phyloP scores from a whole-genome alignment of 2,329 filamentous ascomycete species.

The Venturia nashicola region DNA sequence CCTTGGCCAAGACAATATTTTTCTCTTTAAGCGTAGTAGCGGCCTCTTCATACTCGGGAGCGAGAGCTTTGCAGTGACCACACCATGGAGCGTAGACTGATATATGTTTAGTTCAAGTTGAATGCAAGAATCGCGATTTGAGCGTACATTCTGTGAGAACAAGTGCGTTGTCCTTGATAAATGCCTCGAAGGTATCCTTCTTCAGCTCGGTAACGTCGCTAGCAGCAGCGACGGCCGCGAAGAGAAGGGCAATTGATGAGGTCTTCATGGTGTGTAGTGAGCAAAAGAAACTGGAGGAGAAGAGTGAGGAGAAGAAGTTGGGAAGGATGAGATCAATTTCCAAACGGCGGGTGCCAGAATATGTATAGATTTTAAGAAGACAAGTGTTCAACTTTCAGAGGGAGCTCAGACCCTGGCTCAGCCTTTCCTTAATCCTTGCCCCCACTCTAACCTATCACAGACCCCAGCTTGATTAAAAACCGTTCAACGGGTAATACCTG shows the following conservation, averaged over 20 bases:
- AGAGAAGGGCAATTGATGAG: constrained; percentile 21
- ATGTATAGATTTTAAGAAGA: neutral
- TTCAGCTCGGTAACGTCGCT: constrained; percentile 81
- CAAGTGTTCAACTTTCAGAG: neutral
- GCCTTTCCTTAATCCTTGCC: neutral
- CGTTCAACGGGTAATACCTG: neutral
- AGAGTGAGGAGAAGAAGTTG: neutral
- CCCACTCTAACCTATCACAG: neutral
- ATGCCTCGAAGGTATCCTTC: constrained; percentile 75
- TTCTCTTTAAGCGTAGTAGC: constrained; percentile 78
- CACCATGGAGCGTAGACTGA: constrained; percentile 92
- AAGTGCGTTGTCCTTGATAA: constrained; percentile 73
- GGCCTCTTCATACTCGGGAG: constrained; percentile 79
- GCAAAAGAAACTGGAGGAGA: neutral
- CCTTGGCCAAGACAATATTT: constrained; percentile 72
- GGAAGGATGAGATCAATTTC: neutral
- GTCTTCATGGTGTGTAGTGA: neutral
- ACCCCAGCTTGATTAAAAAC: neutral
- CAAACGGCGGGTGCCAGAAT: neutral
- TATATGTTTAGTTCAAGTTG: constrained; percentile 23
- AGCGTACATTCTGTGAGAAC: constrained; percentile 86
- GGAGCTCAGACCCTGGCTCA: neutral
- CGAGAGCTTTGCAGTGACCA: constrained; percentile 93
- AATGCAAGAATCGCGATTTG: neutral
- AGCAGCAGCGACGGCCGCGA: constrained; percentile 44